Conservation (phyloP, 202 grass and related monocot genomes). For the Setaria italica region DNA sequence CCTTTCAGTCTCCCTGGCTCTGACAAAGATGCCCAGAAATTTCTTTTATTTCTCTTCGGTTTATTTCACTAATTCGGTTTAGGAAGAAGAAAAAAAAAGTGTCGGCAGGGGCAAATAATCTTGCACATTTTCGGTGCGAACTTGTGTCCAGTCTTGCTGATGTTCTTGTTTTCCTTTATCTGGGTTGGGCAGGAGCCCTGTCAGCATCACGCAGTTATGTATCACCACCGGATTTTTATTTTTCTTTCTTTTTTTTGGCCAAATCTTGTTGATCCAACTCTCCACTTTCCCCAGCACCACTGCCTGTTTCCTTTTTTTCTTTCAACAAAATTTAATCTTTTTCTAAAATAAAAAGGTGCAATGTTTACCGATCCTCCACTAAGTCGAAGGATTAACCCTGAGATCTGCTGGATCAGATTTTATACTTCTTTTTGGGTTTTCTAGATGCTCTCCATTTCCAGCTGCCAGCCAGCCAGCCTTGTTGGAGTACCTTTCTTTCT, state of each 20-base stretch:
- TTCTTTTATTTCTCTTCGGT: slow-evolving; percentile 15
- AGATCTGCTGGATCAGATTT: slow-evolving; percentile 36
- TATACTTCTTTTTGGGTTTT: background rate
- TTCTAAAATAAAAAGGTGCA: background rate
- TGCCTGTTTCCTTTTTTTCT: slow-evolving; percentile 31
- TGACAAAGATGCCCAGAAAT: slow-evolving; percentile 30
- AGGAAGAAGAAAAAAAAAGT: background rate
- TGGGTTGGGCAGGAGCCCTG: slow-evolving; percentile 47
- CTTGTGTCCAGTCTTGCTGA: slow-evolving; percentile 31
- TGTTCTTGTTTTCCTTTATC: slow-evolving; percentile 44
- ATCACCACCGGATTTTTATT: background rate
- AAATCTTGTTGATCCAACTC: slow-evolving; percentile 38
- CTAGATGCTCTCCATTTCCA: slow-evolving; percentile 27
- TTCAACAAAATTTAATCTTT: background rate
- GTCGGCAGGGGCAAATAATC: slow-evolving; percentile 52
- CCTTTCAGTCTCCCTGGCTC: background rate
- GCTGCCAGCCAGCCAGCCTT: slow-evolving; percentile 18
- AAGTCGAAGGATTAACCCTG: slow-evolving; percentile 22
- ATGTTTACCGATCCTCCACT: background rate
- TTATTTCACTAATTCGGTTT: slow-evolving; percentile 33
- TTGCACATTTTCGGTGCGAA: slow-evolving; percentile 40
- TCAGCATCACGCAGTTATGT: slow-evolving; percentile 45
- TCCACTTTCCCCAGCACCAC: slow-evolving; percentile 7
- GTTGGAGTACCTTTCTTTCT: slow-evolving; percentile 33
- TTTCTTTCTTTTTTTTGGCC: slow-evolving; percentile 9